Percentiles rank a stretch among this genome's conserved stretches.
Conservation (phyloP, 306 rosid genomes). For the Begonia fuchsioides region DNA sequence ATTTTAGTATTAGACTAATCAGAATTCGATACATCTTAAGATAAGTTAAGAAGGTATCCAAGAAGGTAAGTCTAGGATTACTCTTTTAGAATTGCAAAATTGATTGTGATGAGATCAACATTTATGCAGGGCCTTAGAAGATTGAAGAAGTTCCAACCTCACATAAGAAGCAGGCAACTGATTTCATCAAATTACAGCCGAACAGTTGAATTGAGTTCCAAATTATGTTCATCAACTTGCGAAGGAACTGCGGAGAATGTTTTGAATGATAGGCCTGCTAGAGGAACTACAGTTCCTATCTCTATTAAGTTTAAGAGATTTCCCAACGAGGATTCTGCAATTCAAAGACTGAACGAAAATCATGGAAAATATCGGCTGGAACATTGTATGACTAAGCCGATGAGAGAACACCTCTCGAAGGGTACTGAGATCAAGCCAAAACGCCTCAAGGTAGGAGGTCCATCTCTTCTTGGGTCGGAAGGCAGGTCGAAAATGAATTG, state of each 20-base stretch:
- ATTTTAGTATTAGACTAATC: no score
- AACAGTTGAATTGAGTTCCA: slow-evolving; percentile 37
- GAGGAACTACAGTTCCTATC: slow-evolving; percentile 42
- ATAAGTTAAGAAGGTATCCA: no score
- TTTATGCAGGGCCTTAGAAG: slow-evolving; percentile 59
- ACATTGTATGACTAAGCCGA: slow-evolving; percentile 21
- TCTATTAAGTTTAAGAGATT: slow-evolving; percentile 52
- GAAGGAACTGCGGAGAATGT: slow-evolving; percentile 29
- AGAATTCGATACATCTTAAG: no score
- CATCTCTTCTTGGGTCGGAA: slow-evolving; percentile 43
- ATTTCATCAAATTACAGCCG: slow-evolving; percentile 24
- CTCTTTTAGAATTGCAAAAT: neutral
- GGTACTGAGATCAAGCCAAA: slow-evolving; percentile 38
- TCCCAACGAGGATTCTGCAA: slow-evolving; percentile 31
- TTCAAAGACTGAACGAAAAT: slow-evolving; percentile 21
- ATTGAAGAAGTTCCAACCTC: slow-evolving; percentile 54
- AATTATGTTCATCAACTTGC: slow-evolving; percentile 15
- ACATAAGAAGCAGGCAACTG: slow-evolving; percentile 29
- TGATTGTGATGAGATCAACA: slow-evolving; percentile 5
- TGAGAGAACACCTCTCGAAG: slow-evolving; percentile 31
- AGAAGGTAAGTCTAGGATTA: no score
- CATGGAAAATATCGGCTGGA: slow-evolving; percentile 40
- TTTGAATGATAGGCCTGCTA: slow-evolving; percentile 27
- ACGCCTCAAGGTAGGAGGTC: slow-evolving; percentile 71
- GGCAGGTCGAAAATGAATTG: slow-evolving; percentile 35